Base-by-base conservation (phyloP, 2,329 filamentous ascomycete genomes). In the Xylariales sp. region DNA sequence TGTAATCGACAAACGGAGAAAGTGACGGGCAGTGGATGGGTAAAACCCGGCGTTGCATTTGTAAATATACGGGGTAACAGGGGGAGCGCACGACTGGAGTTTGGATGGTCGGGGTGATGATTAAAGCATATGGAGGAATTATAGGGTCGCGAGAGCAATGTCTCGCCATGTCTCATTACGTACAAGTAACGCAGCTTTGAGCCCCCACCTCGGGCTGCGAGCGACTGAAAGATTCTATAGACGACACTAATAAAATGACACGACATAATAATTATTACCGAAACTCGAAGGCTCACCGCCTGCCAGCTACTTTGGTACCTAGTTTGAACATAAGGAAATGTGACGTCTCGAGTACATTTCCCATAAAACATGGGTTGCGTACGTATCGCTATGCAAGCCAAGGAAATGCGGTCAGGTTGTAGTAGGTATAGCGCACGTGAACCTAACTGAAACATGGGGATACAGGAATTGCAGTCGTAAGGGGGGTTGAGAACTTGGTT, bases 101-200 rank as follows among this genome's bases (percentile, higher is more conserved):
- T 76, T 71, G 71, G 72, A 71, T 65, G 73, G 68, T 62, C 64
- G 69, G 12, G 69, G 67, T 69, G 73, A 75, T 67, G 74, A 73
- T 64, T 65, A 69, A 60, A 73, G 69, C 71, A 74, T 75, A 67
- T 62, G 69, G 65, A 67, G 48, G 64, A 59, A 54, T 57, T 58
- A 62, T 63, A 62, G 41, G 62, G 34, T 60, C 46, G 54, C 55
- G 53, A 62, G 69, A 55, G 53, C 56, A 39, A 39, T 14, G 10
- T 65, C 59, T 68, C 63, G 60, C 56, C 9, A 66, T 64, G 55
- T 69, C 50, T 66, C 59, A 61, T 61, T 58, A 64, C 53, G 65
- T 62, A 62, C 46, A 60, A 63, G 36, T 6, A 68, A 64, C n/a
- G 59, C 46, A 45, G 68, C 45, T 49, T 10, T 66, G n/a, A 45